Evolutionary conservation across 2,329 filamentous ascomycete species (phyloP).

Genomic region (Monascus ruber): DNA sequence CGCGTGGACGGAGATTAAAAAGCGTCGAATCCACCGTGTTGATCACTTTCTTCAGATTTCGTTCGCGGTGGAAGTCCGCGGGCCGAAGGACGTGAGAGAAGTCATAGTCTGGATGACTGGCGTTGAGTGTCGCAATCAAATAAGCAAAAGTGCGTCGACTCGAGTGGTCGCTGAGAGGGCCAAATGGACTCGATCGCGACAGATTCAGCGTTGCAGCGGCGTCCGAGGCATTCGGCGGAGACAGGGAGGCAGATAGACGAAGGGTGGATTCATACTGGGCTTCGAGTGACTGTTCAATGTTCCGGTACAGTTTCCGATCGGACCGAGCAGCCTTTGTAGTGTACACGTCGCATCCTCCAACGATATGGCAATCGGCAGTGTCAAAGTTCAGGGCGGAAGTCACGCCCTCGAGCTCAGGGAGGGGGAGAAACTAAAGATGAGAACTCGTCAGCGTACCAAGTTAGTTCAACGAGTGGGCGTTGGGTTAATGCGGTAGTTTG

Average conservation of each 20-base stretch:
- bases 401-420: conserved; percentile 82
- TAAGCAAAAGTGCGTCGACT: conserved; percentile 91
- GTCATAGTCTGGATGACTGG: conserved; percentile 91
- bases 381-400: conserved; percentile 92
- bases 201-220: conserved; percentile 59
- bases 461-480: conserved; percentile 1
- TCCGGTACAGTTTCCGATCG: conserved; percentile 95
- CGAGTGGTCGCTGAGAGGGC: conserved; percentile 73
- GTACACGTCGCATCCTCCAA: conserved; percentile 91
- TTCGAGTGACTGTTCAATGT: conserved; percentile 83
- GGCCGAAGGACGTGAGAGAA: conserved; percentile 88
- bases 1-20: conserved; percentile 66
- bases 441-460: conserved; percentile 5
- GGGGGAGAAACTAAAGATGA: conserved; percentile 65
- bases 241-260: conserved; percentile 74
- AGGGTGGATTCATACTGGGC: conserved; percentile 82
- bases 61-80: conserved; percentile 78
- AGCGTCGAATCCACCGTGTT: conserved; percentile 78
- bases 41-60: conserved; percentile 69
- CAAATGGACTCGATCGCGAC: conserved; percentile 81
- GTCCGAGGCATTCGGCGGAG: conserved; percentile 65
- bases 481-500: neutral
- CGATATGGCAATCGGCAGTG: conserved; percentile 81
- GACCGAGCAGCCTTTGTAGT: conserved; percentile 91
- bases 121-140: conserved; percentile 90